A percentile compares a stretch with the other conserved stretches of the same genome.
These are phyloP conservation scores for Rhodosporidiobolus odoratus DNA, from an alignment of 768 basidiomycete species.

Conservation along the genomic window DNA sequence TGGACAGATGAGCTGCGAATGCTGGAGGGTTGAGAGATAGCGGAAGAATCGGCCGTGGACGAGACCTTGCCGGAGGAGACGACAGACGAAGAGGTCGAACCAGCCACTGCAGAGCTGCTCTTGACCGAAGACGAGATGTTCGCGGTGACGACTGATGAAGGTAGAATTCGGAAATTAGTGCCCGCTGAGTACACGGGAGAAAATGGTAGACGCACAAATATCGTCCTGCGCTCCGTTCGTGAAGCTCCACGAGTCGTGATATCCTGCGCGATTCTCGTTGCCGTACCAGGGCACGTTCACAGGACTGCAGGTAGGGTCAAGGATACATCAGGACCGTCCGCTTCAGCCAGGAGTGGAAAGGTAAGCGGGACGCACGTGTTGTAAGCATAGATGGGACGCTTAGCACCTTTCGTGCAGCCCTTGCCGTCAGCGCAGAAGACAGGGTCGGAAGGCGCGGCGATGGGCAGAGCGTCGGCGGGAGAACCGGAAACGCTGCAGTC, in stretches of 20 bases:
- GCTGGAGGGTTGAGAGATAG: not conserved
- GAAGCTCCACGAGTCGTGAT: conserved; percentile 3
- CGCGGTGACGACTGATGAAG: not conserved
- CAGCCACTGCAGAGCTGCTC: not conserved
- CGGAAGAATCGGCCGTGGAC: not conserved
- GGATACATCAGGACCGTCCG: not conserved
- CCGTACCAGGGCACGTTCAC: not conserved
- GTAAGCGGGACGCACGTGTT: not conserved
- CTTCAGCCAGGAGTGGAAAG: not conserved
- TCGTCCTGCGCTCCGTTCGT: conserved; percentile 23
- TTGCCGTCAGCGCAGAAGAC: not conserved
- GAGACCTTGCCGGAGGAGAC: not conserved
- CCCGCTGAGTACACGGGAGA: not conserved
- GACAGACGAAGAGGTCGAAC: not conserved
- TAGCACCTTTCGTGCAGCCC: conserved; percentile 11
- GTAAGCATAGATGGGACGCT: conserved; percentile 21
- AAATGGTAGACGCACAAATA: conserved; percentile 14
- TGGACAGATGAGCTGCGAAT: no score
- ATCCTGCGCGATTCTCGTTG: conserved; percentile 17
- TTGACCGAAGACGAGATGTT: not conserved
- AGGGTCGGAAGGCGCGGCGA: conserved; percentile 1
- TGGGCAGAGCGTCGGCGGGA: not conserved
- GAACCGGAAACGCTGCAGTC: conserved; percentile 10
- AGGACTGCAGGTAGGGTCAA: not conserved
- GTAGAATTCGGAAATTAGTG: not conserved